Evolutionary conservation across 1,284 basidiomycete genomes (phyloP), one percentile per base, ranked within the genome.

Genomic region (Sphagnurus paluster): DNA sequence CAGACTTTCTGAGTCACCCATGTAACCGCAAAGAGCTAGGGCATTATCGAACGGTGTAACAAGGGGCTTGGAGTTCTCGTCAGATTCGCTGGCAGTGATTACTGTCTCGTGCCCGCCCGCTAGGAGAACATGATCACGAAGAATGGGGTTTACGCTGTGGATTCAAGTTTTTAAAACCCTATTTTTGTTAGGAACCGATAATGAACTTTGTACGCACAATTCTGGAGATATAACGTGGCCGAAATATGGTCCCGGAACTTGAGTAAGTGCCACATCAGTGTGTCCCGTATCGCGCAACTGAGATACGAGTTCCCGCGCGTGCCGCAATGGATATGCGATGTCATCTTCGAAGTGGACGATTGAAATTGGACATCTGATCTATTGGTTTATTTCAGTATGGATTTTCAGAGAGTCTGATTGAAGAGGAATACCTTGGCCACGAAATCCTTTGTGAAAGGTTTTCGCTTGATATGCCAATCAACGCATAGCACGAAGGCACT

Each of bases 281-380:
- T 48, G 23, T 5, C 61, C 61, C 23, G 61, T 62, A 7, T 56
- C 54, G 32, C 50, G 46, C 14, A 66, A 40, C 2, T 48, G 21
- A 19, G 50, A 39, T 32, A 50, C 41, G 23, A 62, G 56, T 32
- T 59, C 55, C n/a, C 56, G 45, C 8, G 52, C 54, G 26, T 56
- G 53, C 29, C 57, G 49, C n/a, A 57, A 34, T 5, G 50, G 38
- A 43, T 66, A 66, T n/a, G 58, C 60, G 19, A 66, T 54, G 39
- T 62, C 59, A 11, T 56, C 57, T 3, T 52, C 46, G 34, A 59
- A 62, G 44, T 60, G 60, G 5, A 66, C 49, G 17, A 66, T 46
- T 35, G 54, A 53, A 14, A 64, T 43, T 8, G 62, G 61, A 39
- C 56, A 57, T 16, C 32, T 28, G 24, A 66, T 56, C 46, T 57